Conservation (phyloP, 345 rosid genomes). For the Rhizophora mangle region DNA sequence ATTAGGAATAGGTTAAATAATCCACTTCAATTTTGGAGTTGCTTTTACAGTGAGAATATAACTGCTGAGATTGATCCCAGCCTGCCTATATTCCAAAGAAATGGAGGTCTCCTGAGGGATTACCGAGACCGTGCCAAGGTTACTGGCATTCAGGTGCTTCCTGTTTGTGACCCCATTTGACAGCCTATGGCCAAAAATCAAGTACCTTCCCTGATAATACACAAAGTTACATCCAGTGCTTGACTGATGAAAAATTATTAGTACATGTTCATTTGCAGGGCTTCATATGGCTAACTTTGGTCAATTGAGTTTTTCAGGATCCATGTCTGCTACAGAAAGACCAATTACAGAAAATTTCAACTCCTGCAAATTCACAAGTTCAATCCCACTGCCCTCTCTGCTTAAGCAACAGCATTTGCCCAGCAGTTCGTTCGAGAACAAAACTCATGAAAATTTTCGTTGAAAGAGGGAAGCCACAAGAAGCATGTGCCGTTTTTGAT, state of each 20-base stretch:
- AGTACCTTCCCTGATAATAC: too few relatives aligned
- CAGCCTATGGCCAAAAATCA: too few relatives aligned
- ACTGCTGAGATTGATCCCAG: too few relatives aligned
- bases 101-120: too few relatives aligned
- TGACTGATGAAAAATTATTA: neutral
- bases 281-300: slow-evolving; percentile 3
- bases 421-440: slow-evolving; percentile 76
- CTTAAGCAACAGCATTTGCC: slow-evolving; percentile 54
- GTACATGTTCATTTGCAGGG: neutral
- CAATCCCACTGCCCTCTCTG: slow-evolving; percentile 57
- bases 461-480: slow-evolving; percentile 71
- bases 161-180: too few relatives aligned
- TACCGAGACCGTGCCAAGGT: too few relatives aligned
- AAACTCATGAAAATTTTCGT: slow-evolving; percentile 73
- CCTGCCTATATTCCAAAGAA: too few relatives aligned
- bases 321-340: slow-evolving; percentile 29
- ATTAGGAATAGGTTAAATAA: neutral
- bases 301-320: slow-evolving; percentile 34
- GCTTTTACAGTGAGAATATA: neutral
- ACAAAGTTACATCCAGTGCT: too few relatives aligned
- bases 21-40: neutral
- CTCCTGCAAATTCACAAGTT: slow-evolving; percentile 17
- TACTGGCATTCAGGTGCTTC: too few relatives aligned
- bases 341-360: slow-evolving; percentile 33
- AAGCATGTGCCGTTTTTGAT: slow-evolving; percentile 62